A percentile compares a stretch with the other conserved stretches of the same genome.
Conservation (phyloP, 106 monocot genomes). For the Dioscorea alata region DNA sequence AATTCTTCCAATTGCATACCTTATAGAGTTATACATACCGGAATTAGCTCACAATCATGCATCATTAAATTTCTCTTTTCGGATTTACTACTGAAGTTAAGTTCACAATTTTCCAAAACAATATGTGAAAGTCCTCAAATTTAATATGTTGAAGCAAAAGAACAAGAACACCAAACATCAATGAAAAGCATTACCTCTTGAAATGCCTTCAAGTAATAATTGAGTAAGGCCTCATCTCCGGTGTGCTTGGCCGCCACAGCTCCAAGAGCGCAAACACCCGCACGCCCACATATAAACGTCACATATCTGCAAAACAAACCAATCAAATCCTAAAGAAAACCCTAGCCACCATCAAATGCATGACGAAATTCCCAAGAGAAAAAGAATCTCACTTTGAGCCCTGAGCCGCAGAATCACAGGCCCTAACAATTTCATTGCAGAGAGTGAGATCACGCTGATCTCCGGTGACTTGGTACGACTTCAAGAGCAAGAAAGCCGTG, state of each 20-base stretch:
- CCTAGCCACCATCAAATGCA: background rate
- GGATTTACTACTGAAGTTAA: too few species aligned
- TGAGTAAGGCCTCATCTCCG: slow-evolving; percentile 39
- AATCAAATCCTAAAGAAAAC: background rate
- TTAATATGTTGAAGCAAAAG: too few species aligned
- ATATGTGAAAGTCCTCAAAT: too few species aligned
- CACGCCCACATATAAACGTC: slow-evolving; percentile 78
- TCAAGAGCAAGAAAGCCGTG: slow-evolving; percentile 71
- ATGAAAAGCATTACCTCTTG: slow-evolving; percentile 40
- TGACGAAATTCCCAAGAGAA: background rate
- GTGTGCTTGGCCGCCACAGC: slow-evolving; percentile 59
- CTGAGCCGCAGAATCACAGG: slow-evolving; percentile 39
- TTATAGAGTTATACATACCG: too few species aligned
- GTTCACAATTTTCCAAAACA: too few species aligned
- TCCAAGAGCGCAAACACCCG: slow-evolving; percentile 93
- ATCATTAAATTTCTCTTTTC: too few species aligned
- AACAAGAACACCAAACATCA: too few species aligned
- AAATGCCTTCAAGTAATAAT: slow-evolving; percentile 65
- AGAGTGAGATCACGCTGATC: slow-evolving; percentile 41
- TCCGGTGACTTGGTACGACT: slow-evolving; percentile 46
- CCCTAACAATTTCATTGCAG: slow-evolving; percentile 44
- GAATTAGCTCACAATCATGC: too few species aligned
- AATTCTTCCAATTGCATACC: too few species aligned
- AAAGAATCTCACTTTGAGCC: slow-evolving; percentile 30
- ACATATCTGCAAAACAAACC: slow-evolving; percentile 34